A percentile compares a stretch with the other conserved stretches of the same genome.
Conservation (phyloP, 805 yeast genomes). For the Candida ipomoeae region DNA sequence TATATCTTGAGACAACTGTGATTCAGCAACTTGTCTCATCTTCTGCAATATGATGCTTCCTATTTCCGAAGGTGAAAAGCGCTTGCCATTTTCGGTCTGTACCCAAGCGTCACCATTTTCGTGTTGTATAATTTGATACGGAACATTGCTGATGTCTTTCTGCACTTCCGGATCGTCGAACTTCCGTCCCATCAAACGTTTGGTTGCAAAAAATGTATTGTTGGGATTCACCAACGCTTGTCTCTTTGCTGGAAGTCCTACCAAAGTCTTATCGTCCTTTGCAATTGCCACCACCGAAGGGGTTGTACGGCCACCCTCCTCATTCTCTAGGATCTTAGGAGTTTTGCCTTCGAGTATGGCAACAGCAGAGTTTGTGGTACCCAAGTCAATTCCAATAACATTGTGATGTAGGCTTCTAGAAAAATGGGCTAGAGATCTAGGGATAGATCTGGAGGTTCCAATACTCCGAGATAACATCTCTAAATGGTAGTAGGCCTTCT, state of each 20-base stretch:
- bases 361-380: constrained; percentile 85
- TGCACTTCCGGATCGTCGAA: constrained; percentile 68
- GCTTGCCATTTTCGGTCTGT: constrained; percentile 37
- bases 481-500: not conserved
- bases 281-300: constrained; percentile 74
- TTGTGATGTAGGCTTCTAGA: constrained; percentile 19
- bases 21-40: constrained; percentile 64
- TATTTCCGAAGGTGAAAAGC: constrained; percentile 65
- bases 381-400: constrained; percentile 78
- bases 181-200: constrained; percentile 73
- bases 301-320: constrained; percentile 75
- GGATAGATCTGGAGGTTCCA: not conserved
- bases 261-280: constrained; percentile 35
- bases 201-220: constrained; percentile 78
- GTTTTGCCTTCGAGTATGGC: constrained; percentile 65
- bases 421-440: not conserved
- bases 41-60: constrained; percentile 61
- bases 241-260: constrained; percentile 70
- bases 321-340: constrained; percentile 67
- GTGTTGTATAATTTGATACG: constrained; percentile 58
- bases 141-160: constrained; percentile 57
- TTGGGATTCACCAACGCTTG: constrained; percentile 73
- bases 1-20: constrained; percentile 37
- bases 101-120: constrained; percentile 71
- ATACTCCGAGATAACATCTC: not conserved